Percentiles rank a stretch among this genome's conserved stretches.
phyloP scores from a whole-genome alignment of 2,329 filamentous ascomycete genomes.

The Stagonosporopsis tanaceti region DNA sequence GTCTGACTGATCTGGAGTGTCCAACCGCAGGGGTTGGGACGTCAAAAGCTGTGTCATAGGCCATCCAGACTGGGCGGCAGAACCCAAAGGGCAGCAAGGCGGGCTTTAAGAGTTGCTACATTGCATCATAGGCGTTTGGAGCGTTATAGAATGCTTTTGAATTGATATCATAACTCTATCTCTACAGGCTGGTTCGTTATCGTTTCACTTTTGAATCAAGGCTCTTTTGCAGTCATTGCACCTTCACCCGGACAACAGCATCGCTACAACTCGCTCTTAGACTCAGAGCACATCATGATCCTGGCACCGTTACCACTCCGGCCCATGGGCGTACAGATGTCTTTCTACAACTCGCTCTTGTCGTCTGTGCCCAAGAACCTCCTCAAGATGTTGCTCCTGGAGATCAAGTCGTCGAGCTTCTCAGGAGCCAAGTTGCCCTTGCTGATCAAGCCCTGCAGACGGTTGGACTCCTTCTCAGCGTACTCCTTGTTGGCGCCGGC shows the following conservation, averaged over 20 bases:
- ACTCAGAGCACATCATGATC: slow-evolving; percentile 1
- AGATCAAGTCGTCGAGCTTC: slow-evolving; percentile 88
- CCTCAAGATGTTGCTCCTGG: slow-evolving; percentile 86
- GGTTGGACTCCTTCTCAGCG: slow-evolving; percentile 82
- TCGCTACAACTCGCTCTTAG: not conserved
- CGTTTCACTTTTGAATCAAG: slow-evolving; percentile 2
- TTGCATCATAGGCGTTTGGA: slow-evolving; percentile 10
- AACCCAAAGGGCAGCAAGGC: not conserved
- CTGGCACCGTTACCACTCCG: not conserved
- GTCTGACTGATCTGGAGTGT: not conserved
- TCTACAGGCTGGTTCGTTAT: slow-evolving; percentile 13
- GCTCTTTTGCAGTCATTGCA: not conserved
- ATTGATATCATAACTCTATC: slow-evolving; percentile 13
- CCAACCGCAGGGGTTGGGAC: not conserved
- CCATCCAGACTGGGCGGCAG: not conserved
- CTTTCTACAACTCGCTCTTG: slow-evolving; percentile 75
- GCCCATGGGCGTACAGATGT: slow-evolving; percentile 1
- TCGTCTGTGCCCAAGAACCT: slow-evolving; percentile 71
- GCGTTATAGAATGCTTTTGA: slow-evolving; percentile 9
- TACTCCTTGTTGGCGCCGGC: slow-evolving; percentile 78
- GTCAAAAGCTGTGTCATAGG: not conserved
- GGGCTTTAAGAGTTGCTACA: slow-evolving; percentile 1
- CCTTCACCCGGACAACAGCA: not conserved
- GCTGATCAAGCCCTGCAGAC: slow-evolving; percentile 79
- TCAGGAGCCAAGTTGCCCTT: slow-evolving; percentile 85